Base-by-base conservation (phyloP, 805 yeast genomes). In the Lachancea cidri region DNA sequence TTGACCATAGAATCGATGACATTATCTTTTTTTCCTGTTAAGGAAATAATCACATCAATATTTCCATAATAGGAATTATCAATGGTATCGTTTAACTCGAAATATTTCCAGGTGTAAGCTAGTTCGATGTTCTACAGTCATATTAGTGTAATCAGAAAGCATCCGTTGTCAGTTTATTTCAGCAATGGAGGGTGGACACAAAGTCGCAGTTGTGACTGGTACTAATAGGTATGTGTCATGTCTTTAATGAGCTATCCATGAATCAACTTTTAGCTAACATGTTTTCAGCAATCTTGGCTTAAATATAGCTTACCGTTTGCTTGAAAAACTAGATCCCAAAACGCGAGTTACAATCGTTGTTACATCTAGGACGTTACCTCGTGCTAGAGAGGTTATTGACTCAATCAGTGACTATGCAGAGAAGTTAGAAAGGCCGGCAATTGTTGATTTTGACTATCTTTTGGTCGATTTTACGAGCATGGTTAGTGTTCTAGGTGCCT, bases 401-500 rank as follows among this genome's bases (percentile, higher is more conserved):
- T 62, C 65, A 35, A 77, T 87, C 44, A 73, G 78, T 44, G 55
- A 63, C 5, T 73, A 71, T 57, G 71, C 62, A 3, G 57, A 59
- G 3, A 64, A 62, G 35, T 43, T 56, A 3, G 52, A 64, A n/a
- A 71, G 86, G 35, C 58, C 65, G 2, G 84, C 80, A 0, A 67
- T 71, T 20, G 72, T 88, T 4, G 94, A 86, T 55, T 91, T 82
- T 55, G 98, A 93, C 64, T 93, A 93, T 53, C 56, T 89, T 2
- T 66, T 93, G 36, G 79, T 93, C n/a, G 98, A 93, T 59, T 88
- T 91, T 60, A 75, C 89, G 9, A 78, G 85, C 54, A 87, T 89
- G 96, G 82, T 86, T 7, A 85, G 96, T 1, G 76, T 89, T 11
- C 66, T 86, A 20, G 72, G 75, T 19, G 96, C 95, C 0, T 76